Percentiles rank a stretch among this genome's conserved stretches.
Conservation (phyloP, 2,329 filamentous ascomycete species). For the Sporothrix inflata region DNA sequence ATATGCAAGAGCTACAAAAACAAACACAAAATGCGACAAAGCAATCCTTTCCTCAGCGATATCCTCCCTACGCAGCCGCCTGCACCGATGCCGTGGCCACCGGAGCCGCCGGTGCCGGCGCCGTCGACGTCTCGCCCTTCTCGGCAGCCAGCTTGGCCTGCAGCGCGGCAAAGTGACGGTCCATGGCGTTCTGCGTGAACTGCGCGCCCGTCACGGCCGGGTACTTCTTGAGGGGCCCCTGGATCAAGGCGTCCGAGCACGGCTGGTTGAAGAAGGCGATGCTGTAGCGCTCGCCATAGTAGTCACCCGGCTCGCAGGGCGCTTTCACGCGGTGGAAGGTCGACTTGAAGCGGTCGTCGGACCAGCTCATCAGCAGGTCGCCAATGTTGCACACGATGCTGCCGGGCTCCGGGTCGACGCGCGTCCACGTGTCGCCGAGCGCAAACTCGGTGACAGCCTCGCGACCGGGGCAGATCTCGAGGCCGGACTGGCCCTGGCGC, state of each 20-base stretch:
- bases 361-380: slow-evolving; percentile 69
- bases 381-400: slow-evolving; percentile 68
- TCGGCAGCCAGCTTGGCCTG: slow-evolving; percentile 32
- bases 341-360: slow-evolving; percentile 68
- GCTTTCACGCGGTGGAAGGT: slow-evolving; percentile 68
- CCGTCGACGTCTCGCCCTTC: background rate
- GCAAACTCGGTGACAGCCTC: slow-evolving; percentile 63
- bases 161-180: slow-evolving; percentile 36
- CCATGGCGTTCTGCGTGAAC: slow-evolving; percentile 51
- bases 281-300: slow-evolving; percentile 64
- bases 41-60: background rate
- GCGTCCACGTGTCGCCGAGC: slow-evolving; percentile 64
- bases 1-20: background rate
- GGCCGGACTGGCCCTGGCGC: slow-evolving; percentile 59
- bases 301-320: slow-evolving; percentile 55
- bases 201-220: slow-evolving; percentile 61
- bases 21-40: background rate
- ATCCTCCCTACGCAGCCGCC: slow-evolving; percentile 12
- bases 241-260: slow-evolving; percentile 59
- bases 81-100: background rate
- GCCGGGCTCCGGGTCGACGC: slow-evolving; percentile 57
- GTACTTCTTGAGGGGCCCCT: slow-evolving; percentile 66
- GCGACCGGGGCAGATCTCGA: slow-evolving; percentile 67
- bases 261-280: slow-evolving; percentile 66
- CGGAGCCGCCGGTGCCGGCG: background rate